Evolutionary conservation across 257 asterid species (phyloP), one percentile per base, ranked within the genome.

Genomic region (Henckelia pumila): DNA sequence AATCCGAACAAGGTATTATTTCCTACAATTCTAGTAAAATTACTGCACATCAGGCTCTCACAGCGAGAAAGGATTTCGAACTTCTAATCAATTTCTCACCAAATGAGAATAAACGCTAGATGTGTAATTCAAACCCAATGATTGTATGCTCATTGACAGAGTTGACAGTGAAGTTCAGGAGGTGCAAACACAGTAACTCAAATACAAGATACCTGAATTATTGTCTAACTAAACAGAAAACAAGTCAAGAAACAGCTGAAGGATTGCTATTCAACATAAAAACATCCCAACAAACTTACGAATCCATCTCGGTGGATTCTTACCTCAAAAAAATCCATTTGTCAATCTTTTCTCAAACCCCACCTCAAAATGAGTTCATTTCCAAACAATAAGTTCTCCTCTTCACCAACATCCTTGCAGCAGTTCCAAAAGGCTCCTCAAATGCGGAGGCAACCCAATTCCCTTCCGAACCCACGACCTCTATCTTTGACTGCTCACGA

Each of bases 331-430:
- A 40, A 40, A 59, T 53, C 60, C 58, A 32, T 53, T 55, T 16
- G 32, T 28, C 47, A 25, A 24, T 49, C 49, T 28, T 63, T 16
- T 11, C 66, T 58, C 10, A 44, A 56, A 13, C 53, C 61, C 64
- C 56, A 32, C 13, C 59, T 84, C 83, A 91, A 72, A 91, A 91
- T 3, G 97, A 86, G 89, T 91, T 91, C 96, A 91, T 91, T 77
- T 91, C 97, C 75, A 91, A 76, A 77, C 95, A 91, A 61, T 88
- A 88, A 20, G 97, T 88, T 84, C 95, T 88, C 82, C 96, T 71
- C 84, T 82, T 91, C 63, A 83, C 80, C 89, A 91, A 69, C 95
- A 88, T 86, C 86, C 86, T 91, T 0, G 88, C 92, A 68, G 97
- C 97, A 29, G 86, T 75, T 61, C 84, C 81, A 53, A 61, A 91